Conservation (phyloP, 768 basidiomycete genomes). For the Russula griseocarnosa region DNA sequence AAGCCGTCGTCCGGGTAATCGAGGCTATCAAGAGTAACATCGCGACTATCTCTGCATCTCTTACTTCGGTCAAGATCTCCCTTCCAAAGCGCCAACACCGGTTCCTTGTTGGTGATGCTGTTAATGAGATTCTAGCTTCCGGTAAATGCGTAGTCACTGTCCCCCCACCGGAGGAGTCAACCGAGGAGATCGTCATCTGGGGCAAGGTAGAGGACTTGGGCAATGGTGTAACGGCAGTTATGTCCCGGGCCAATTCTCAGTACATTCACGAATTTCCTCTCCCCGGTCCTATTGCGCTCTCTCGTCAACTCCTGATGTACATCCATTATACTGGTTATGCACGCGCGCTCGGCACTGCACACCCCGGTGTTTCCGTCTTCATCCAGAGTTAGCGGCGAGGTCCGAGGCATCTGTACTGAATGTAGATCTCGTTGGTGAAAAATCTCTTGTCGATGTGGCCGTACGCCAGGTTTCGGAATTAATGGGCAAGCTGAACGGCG, state of each 20-base stretch:
- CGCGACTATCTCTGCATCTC: constrained; percentile 48
- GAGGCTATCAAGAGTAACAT: constrained; percentile 67
- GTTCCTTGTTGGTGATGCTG: constrained; percentile 72
- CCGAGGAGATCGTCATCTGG: constrained; percentile 83
- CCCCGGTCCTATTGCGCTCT: constrained; percentile 62
- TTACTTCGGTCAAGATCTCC: constrained; percentile 67
- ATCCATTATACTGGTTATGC: constrained; percentile 64
- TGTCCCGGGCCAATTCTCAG: constrained; percentile 86
- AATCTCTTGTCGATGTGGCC: constrained; percentile 63
- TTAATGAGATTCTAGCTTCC: constrained; percentile 74
- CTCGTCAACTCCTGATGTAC: constrained; percentile 76
- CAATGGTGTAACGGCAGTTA: constrained; percentile 64
- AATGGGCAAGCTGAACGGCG: constrained; percentile 73
- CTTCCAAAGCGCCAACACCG: constrained; percentile 94
- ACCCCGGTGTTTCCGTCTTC: constrained; percentile 72
- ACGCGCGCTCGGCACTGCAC: constrained; percentile 54
- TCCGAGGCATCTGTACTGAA: constrained; percentile 59
- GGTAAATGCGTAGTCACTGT: constrained; percentile 79
- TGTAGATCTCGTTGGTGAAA: constrained; percentile 79
- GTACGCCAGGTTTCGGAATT: constrained; percentile 73
- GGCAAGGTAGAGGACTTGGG: constrained; percentile 68
- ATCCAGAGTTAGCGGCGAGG: constrained; percentile 52
- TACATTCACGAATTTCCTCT: constrained; percentile 80
- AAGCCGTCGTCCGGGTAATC: constrained; percentile 72
- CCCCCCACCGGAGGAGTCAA: constrained; percentile 64